Percentiles rank a stretch among this genome's conserved stretches.
phyloP scores from a whole-genome alignment of 2,329 filamentous ascomycete species.

The Phialophora tarda region DNA sequence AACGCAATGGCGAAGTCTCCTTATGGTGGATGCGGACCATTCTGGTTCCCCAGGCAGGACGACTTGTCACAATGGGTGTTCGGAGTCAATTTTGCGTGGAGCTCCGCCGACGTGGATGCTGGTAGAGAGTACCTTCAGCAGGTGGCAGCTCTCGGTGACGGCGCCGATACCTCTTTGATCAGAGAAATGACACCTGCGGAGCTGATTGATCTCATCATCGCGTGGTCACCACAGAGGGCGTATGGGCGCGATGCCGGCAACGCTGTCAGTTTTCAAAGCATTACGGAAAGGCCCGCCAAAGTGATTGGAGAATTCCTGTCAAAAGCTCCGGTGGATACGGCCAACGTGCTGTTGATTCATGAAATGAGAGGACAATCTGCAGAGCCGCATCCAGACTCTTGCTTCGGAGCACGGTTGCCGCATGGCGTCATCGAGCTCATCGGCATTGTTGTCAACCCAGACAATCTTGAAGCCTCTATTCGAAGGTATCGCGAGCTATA shows the following conservation, averaged over 20 bases:
- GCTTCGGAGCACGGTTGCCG: slow-evolving; percentile 11
- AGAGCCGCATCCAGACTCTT: slow-evolving; percentile 14
- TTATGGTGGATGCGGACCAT: slow-evolving; percentile 3
- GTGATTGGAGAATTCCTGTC: slow-evolving; percentile 16
- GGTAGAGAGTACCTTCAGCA: slow-evolving; percentile 13
- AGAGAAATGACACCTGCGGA: slow-evolving; percentile 12
- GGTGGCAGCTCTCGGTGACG: slow-evolving; percentile 3
- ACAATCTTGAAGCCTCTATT: slow-evolving; percentile 1
- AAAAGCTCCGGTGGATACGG: slow-evolving; percentile 3
- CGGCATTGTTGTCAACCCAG: slow-evolving; percentile 1
- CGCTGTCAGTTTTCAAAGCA: slow-evolving; percentile 5
- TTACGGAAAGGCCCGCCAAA: slow-evolving; percentile 4
- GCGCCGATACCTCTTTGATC: slow-evolving; percentile 9
- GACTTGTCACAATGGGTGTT: slow-evolving; percentile 9
- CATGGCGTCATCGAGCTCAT: slow-evolving; percentile 12
- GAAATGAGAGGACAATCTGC: slow-evolving; percentile 16
- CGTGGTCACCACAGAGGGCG: not conserved
- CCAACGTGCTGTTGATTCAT: slow-evolving; percentile 16
- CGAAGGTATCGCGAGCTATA: slow-evolving; percentile 9
- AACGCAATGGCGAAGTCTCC: slow-evolving; percentile 14
- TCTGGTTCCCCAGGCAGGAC: slow-evolving; percentile 14
- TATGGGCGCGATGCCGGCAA: slow-evolving; percentile 10
- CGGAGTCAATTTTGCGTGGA: slow-evolving; percentile 14
- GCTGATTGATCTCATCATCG: slow-evolving; percentile 5
- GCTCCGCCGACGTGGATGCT: slow-evolving; percentile 13